phyloP scores from a whole-genome alignment of 176 grass and related monocot species.

The Ensete glaucum region DNA sequence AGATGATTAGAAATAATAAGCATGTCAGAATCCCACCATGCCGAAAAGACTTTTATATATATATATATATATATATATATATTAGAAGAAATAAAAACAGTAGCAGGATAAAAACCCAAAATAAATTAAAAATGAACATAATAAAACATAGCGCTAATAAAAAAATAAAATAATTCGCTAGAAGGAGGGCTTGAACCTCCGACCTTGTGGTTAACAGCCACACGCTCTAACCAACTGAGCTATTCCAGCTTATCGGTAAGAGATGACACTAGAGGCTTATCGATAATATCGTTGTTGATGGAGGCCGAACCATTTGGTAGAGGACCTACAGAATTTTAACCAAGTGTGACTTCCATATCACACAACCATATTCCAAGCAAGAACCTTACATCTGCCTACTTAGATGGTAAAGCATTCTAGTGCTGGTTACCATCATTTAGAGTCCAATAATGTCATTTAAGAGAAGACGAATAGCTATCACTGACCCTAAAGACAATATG shows the following conservation, averaged over 20 bases:
- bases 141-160: no score
- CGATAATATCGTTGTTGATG: no score
- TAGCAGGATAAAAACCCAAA: no score
- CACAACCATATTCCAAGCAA: constrained; percentile 55
- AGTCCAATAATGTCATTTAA: constrained; percentile 75
- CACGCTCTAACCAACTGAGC: constrained; percentile 48
- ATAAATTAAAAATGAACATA: no score
- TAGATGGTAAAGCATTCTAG: constrained; percentile 55
- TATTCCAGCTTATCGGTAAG: constrained; percentile 19
- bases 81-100: no score
- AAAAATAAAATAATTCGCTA: neutral
- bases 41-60: no score
- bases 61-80: no score
- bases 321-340: no score
- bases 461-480: constrained; percentile 49
- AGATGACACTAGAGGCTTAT: no score
- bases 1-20: no score
- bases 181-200: constrained; percentile 42
- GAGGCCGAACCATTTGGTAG: no score
- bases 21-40: no score
- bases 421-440: constrained; percentile 61
- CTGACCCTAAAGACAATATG: constrained; percentile 65
- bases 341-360: constrained; percentile 8
- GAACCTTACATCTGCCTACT: constrained; percentile 53
- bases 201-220: constrained; percentile 52